phyloP scores from a whole-genome alignment of 2,329 filamentous ascomycete genomes.

The Myriosclerotinia scirpicola region DNA sequence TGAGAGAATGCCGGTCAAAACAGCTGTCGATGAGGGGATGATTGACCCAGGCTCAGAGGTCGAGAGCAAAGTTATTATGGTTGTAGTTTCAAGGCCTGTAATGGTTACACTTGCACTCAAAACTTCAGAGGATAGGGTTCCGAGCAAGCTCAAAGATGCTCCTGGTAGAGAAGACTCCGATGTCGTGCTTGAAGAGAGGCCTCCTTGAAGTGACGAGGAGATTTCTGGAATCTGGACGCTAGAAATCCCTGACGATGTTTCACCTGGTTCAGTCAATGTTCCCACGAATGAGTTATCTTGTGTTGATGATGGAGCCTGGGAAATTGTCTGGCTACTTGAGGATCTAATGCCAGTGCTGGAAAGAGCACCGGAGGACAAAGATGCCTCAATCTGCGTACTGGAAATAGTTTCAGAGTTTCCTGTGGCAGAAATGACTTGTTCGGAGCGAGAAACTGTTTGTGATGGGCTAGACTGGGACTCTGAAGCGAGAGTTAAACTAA shows the following conservation, averaged over 20 bases:
- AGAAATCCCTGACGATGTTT: background rate
- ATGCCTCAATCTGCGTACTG: background rate
- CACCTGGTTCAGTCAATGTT: background rate
- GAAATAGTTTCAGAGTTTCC: background rate
- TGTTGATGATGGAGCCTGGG: background rate
- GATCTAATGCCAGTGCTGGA: background rate
- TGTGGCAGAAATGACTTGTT: background rate
- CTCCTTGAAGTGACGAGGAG: background rate
- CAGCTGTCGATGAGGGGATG: background rate
- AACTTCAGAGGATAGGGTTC: background rate
- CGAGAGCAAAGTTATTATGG: background rate
- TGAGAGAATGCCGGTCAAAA: background rate
- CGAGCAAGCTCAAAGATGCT: background rate
- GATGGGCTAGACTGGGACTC: background rate
- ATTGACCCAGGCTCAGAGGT: background rate
- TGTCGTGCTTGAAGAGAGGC: background rate
- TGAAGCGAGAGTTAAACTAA: background rate
- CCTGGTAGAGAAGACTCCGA: background rate
- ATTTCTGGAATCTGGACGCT: background rate
- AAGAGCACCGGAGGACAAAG: background rate
- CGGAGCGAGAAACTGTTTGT: background rate
- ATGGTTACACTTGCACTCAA: background rate
- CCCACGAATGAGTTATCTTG: background rate
- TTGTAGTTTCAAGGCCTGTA: slow-evolving; percentile 5
- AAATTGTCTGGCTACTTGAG: background rate